phyloP scores from a whole-genome alignment of 495 filamentous ascomycete species.

The Podospora sp. region DNA sequence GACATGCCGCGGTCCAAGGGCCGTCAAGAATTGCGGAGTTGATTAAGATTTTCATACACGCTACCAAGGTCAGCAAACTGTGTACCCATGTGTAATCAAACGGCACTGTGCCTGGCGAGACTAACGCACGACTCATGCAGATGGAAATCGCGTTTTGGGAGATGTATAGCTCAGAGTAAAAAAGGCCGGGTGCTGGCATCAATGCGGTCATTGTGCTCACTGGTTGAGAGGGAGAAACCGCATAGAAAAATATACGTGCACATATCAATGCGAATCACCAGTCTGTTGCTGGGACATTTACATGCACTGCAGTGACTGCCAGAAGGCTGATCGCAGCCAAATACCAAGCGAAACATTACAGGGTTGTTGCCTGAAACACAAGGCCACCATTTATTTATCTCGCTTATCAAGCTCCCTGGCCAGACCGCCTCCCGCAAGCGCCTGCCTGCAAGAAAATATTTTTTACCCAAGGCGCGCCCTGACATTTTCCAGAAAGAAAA shows the following conservation, averaged over 20 bases:
- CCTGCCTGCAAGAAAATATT: conserved; percentile 25
- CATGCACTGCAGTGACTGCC: too few relatives aligned
- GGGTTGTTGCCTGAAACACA: conserved; percentile 5
- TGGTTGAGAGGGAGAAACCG: not conserved
- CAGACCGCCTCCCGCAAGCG: conserved; percentile 2
- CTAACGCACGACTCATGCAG: conserved; percentile 44
- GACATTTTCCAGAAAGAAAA: conserved; percentile 22
- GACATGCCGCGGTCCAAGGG: conserved; percentile 68
- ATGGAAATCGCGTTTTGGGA: conserved; percentile 91
- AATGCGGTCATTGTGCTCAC: not conserved
- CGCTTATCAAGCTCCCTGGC: conserved; percentile 20
- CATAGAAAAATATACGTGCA: not conserved
- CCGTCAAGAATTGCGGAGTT: conserved; percentile 76
- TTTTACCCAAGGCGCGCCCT: conserved; percentile 22
- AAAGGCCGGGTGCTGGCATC: not conserved
- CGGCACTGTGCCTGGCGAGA: not conserved
- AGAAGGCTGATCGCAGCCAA: too few relatives aligned
- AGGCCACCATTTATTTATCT: conserved; percentile 18
- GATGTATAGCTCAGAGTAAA: conserved; percentile 53
- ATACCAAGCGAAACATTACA: not conserved
- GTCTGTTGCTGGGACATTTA: not conserved
- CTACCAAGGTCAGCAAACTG: conserved; percentile 64
- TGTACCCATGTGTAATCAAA: not conserved
- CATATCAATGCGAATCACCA: not conserved
- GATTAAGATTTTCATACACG: conserved; percentile 79